Percentiles rank a stretch among this genome's conserved stretches.
These are phyloP conservation scores for Reticulascus tulasneorum DNA, from an alignment of 2,329 filamentous ascomycete genomes.

Conservation along the genomic window DNA sequence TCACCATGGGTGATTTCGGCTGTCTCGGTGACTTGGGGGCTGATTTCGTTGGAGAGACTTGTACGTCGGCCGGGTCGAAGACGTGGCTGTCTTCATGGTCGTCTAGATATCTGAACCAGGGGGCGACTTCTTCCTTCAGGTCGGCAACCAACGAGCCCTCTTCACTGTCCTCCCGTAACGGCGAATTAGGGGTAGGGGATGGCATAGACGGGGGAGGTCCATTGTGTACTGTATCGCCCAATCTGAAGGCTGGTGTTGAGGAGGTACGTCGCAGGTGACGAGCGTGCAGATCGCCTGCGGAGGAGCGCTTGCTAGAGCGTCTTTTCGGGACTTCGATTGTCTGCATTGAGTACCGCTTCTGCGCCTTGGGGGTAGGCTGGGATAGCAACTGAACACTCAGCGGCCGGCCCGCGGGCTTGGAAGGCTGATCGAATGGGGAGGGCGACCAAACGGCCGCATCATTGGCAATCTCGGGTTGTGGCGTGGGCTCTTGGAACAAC, in stretches of 20 bases:
- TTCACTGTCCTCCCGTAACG: too few species aligned
- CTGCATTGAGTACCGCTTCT: slow-evolving; percentile 3
- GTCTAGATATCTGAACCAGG: slow-evolving; percentile 15
- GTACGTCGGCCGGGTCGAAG: slow-evolving; percentile 1
- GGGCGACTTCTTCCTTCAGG: slow-evolving; percentile 15
- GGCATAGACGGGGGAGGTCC: too few species aligned
- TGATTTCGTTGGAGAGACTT: slow-evolving; percentile 1
- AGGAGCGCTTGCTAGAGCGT: too few species aligned
- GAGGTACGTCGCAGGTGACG: too few species aligned
- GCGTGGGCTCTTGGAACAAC: slow-evolving; percentile 12
- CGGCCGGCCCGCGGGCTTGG: slow-evolving; percentile 10
- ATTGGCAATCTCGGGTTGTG: slow-evolving; percentile 9
- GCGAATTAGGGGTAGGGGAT: too few species aligned
- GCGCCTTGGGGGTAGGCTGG: not conserved
- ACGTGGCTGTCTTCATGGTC: slow-evolving; percentile 5
- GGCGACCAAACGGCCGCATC: slow-evolving; percentile 8
- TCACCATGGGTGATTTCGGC: slow-evolving; percentile 4
- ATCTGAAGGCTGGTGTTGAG: too few species aligned
- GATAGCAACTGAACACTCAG: slow-evolving; percentile 11
- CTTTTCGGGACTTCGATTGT: slow-evolving; percentile 14
- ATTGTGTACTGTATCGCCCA: too few species aligned
- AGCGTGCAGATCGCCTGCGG: too few species aligned
- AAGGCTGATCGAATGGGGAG: slow-evolving; percentile 12
- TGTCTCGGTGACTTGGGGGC: slow-evolving; percentile 7
- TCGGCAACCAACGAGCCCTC: slow-evolving; percentile 9